Conservation (phyloP, 495 filamentous ascomycete species). For the Viridothelium virens region DNA sequence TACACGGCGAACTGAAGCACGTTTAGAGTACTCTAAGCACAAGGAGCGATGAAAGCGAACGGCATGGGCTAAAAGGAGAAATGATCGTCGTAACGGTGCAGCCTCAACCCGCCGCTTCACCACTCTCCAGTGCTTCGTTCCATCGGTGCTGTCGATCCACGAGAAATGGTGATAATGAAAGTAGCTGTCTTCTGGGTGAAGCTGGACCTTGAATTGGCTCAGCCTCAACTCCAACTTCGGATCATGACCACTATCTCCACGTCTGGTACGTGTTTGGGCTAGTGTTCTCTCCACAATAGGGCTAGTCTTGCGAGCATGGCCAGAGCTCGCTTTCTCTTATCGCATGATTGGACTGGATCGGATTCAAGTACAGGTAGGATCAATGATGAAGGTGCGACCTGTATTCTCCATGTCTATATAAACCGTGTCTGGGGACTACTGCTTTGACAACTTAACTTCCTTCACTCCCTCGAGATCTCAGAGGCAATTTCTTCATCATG, state of each 20-base stretch:
- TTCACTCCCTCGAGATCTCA: too few relatives aligned
- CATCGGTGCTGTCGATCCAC: too few relatives aligned
- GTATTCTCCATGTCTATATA: neutral
- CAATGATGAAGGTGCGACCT: neutral
- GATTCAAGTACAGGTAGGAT: neutral
- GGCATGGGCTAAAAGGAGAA: too few relatives aligned
- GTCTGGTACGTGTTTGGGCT: neutral
- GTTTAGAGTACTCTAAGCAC: too few relatives aligned
- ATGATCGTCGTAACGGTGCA: too few relatives aligned
- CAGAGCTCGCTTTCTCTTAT: neutral
- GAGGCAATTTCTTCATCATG: neutral
- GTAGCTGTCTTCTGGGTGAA: too few relatives aligned
- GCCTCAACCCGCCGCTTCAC: too few relatives aligned
- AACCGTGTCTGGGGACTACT: neutral
- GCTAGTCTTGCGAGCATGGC: neutral
- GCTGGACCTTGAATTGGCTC: neutral
- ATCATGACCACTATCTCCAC: neutral
- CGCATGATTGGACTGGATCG: neutral
- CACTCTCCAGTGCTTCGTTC: too few relatives aligned
- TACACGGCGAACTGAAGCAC: too few relatives aligned
- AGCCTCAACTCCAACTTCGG: neutral
- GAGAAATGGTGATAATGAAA: neutral
- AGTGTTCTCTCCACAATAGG: neutral
- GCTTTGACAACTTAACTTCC: neutral
- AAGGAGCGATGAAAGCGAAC: too few relatives aligned